Conservation (phyloP, 257 asterid species). For the Forsythia suspensa region DNA sequence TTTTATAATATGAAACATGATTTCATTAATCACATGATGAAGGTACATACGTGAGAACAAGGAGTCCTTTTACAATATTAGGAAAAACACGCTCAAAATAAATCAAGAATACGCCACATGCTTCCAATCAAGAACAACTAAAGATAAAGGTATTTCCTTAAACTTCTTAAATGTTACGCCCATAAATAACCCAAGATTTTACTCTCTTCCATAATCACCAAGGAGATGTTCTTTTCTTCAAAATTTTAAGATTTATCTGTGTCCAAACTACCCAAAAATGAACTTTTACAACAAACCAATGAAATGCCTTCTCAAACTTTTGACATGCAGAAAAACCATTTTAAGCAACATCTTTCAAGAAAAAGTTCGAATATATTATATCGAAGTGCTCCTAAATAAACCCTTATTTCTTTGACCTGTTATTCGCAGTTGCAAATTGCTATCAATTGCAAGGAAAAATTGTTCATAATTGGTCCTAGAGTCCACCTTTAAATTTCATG, state of each 20-base stretch:
- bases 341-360: neutral
- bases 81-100: neutral
- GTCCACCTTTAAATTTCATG: neutral
- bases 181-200: neutral
- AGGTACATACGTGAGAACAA: neutral
- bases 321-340: neutral
- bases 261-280: neutral
- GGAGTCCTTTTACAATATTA: neutral
- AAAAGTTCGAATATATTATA: neutral
- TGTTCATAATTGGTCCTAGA: neutral
- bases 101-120: neutral
- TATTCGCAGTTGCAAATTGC: neutral
- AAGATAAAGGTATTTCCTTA: neutral
- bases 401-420: neutral
- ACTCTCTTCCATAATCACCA: neutral
- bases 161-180: neutral
- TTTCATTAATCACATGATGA: neutral
- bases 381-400: neutral
- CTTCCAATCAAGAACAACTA: neutral
- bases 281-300: neutral
- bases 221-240: neutral
- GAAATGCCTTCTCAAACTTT: neutral
- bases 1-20: neutral
- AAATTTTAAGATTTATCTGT: neutral
- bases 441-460: neutral